phyloP scores from a whole-genome alignment of 116 monocot species.

The Phalaenopsis hybrid region DNA sequence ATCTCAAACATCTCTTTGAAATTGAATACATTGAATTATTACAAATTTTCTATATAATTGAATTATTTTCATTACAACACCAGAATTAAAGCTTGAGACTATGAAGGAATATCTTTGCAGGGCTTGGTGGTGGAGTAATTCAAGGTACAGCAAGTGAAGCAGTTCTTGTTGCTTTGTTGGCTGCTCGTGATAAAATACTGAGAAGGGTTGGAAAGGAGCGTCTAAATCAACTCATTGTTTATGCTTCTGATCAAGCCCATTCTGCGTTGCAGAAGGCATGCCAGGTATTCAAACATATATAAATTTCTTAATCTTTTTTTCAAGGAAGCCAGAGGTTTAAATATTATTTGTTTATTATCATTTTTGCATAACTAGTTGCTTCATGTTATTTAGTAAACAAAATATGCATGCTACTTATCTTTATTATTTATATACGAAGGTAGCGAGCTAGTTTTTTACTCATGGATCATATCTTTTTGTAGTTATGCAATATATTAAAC shows the following conservation, averaged over 20 bases:
- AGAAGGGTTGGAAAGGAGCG: conserved; percentile 46
- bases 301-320: not conserved
- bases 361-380: not conserved
- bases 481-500: not conserved
- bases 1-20: not conserved
- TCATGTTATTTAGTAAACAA: not conserved
- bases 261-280: conserved; percentile 74
- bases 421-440: not conserved
- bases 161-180: conserved; percentile 68
- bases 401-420: not conserved
- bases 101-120: conserved; percentile 22
- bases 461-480: not conserved
- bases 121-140: conserved; percentile 82
- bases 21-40: not conserved
- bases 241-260: conserved; percentile 90
- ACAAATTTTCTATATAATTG: not conserved
- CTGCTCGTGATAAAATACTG: conserved; percentile 80
- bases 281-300: conserved; percentile 37
- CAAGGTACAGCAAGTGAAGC: conserved; percentile 97
- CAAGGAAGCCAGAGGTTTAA: not conserved
- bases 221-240: conserved; percentile 72
- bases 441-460: not conserved
- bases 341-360: not conserved
- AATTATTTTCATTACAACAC: not conserved
- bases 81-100: not conserved